A percentile compares a stretch with the other conserved stretches of the same genome.
These are phyloP conservation scores for Wickerhamomyces pijperi DNA, from an alignment of 805 yeast genomes.

Conservation along the genomic window DNA sequence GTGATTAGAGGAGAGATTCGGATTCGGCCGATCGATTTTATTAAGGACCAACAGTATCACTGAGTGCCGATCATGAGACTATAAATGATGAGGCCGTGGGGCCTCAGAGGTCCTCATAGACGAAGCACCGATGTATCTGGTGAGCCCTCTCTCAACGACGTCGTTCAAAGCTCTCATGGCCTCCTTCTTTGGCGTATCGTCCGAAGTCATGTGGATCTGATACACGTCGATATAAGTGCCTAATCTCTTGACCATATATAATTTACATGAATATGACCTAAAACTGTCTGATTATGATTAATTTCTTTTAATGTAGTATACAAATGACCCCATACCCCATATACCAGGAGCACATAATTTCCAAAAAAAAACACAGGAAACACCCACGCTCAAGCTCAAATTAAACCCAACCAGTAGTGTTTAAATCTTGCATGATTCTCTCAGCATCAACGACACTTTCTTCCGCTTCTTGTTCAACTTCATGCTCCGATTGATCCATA, in stretches of 20 bases:
- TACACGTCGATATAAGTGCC: conserved; percentile 44
- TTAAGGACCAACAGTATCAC: too few species aligned
- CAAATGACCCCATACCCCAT: too few species aligned
- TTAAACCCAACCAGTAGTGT: background rate
- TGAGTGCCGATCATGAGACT: too few species aligned
- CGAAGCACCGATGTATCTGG: conserved; percentile 54
- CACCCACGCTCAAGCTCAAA: too few species aligned
- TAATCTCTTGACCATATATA: conserved; percentile 32
- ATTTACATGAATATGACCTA: too few species aligned
- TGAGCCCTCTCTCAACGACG: conserved; percentile 32
- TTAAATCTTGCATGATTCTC: background rate
- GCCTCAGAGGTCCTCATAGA: conserved; percentile 46
- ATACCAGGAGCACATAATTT: too few species aligned
- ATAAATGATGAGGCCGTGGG: too few species aligned
- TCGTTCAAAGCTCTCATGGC: conserved; percentile 44
- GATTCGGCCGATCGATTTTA: too few species aligned
- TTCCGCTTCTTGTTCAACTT: background rate
- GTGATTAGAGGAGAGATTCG: too few species aligned
- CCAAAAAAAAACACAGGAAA: too few species aligned
- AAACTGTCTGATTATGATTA: too few species aligned
- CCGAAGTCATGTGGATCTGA: conserved; percentile 50
- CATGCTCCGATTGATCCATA: background rate
- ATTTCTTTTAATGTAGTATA: too few species aligned
- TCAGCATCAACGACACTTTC: background rate
- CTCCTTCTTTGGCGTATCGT: conserved; percentile 39